Base-by-base conservation (phyloP, 345 rosid species). In the Euphorbia tirucalli region DNA sequence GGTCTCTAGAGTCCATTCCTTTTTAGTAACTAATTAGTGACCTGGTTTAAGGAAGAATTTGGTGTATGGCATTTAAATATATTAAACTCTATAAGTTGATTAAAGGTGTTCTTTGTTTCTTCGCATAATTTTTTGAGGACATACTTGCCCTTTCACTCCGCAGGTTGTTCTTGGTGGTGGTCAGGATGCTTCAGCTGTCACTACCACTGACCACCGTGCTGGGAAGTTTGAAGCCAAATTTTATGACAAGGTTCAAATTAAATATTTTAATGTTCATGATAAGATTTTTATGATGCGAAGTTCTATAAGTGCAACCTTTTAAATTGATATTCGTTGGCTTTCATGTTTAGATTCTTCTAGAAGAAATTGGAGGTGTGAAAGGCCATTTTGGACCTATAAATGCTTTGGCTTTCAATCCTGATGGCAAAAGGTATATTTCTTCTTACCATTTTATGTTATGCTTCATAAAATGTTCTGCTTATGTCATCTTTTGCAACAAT, bases 81-180 rank as follows among this genome's bases (percentile, higher is more conserved):
- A 13, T 11, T 13, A 25, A n/a, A 65, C 50, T 0, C 0, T 44
- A 24, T 64, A 0, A n/a, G n/a, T 37, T 3, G n/a, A n/a, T n/a
- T n/a, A n/a, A n/a, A 7, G 39, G 39, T 35, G 4, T 35, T n/a
- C n/a, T n/a, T n/a, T 35, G 39, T 35, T 35, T 35, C n/a, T n/a
- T 35, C 7, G 7, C 39, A 35, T 35, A 35, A 3, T 35, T 35
- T 35, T 35, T 35, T 35, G 39, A n/a, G n/a, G n/a, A n/a, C n/a
- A n/a, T n/a, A n/a, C n/a, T 35, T 35, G 7, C 7, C 39, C 39
- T 35, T 35, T 35, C 4, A 7, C 7, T 35, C 4, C 7, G 14
- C 76, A 95, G 99, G 97, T 93, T 80, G 96, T 95, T 66, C 93
- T 95, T 82, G 98, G 99, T 78, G 98, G 99, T 80, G 99, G 99